These are phyloP conservation scores for Dioscorea alata DNA, from an alignment of 106 monocot genomes.

Conservation along the genomic window DNA sequence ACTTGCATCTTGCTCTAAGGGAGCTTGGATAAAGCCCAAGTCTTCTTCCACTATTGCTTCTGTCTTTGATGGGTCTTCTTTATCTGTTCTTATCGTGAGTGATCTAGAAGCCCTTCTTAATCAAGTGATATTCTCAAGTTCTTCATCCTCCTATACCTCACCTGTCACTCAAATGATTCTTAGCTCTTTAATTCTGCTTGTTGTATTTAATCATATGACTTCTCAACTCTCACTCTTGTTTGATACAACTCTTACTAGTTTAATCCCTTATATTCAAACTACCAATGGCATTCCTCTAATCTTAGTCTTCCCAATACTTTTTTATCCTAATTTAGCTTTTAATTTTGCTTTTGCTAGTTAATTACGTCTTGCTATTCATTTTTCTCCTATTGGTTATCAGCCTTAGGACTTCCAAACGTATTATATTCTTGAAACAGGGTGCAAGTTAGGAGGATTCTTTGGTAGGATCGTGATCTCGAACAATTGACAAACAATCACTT, in stretches of 20 bases:
- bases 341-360: too few species aligned
- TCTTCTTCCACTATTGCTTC: background rate
- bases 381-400: too few species aligned
- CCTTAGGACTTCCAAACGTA: too few species aligned
- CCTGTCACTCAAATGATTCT: background rate
- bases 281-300: background rate
- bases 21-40: too few species aligned
- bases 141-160: background rate
- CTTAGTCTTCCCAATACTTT: background rate
- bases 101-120: background rate
- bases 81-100: background rate
- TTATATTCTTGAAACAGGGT: too few species aligned
- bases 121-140: background rate
- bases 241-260: background rate
- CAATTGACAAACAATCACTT: too few species aligned
- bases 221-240: background rate
- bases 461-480: too few species aligned
- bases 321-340: background rate
- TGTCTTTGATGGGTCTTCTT: background rate
- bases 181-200: background rate
- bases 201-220: background rate
- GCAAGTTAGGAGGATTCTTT: too few species aligned
- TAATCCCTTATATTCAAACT: background rate
- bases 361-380: too few species aligned
- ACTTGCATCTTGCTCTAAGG: background rate